Evolutionary conservation across 345 rosid genomes (phyloP).

Genomic region (Theobroma cacao): DNA sequence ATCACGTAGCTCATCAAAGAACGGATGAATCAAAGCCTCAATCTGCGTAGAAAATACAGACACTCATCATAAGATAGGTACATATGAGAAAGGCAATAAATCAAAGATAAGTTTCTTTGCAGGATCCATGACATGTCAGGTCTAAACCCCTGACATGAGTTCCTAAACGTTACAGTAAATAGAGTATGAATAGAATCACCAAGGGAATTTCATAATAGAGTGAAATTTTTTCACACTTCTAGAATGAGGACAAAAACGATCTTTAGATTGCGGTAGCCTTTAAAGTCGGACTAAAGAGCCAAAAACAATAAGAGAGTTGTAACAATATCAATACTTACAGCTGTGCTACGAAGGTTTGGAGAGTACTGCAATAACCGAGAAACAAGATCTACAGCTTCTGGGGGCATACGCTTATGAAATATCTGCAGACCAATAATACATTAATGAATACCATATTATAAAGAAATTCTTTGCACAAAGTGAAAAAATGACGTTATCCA

Average conservation of each 20-base stretch:
- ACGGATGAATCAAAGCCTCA: slow-evolving; percentile 88
- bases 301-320: neutral
- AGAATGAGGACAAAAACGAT: neutral
- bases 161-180: neutral
- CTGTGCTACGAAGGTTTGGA: slow-evolving; percentile 86
- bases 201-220: neutral
- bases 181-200: neutral
- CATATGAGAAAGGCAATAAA: neutral
- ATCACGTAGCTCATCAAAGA: slow-evolving; percentile 95
- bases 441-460: neutral
- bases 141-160: neutral
- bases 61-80: neutral
- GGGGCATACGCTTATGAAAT: slow-evolving; percentile 95
- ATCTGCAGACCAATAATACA: slow-evolving; percentile 43
- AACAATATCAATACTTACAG: slow-evolving; percentile 54
- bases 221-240: neutral
- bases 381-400: slow-evolving; percentile 96
- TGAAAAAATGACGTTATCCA: neutral
- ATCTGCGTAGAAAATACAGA: slow-evolving; percentile 37
- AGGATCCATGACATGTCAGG: neutral
- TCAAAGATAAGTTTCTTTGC: neutral
- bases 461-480: neutral
- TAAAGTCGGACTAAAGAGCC: neutral
- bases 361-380: slow-evolving; percentile 96
- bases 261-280: neutral